Base-by-base conservation (phyloP, 768 basidiomycete genomes). In the Leccinum pellstonianum region DNA sequence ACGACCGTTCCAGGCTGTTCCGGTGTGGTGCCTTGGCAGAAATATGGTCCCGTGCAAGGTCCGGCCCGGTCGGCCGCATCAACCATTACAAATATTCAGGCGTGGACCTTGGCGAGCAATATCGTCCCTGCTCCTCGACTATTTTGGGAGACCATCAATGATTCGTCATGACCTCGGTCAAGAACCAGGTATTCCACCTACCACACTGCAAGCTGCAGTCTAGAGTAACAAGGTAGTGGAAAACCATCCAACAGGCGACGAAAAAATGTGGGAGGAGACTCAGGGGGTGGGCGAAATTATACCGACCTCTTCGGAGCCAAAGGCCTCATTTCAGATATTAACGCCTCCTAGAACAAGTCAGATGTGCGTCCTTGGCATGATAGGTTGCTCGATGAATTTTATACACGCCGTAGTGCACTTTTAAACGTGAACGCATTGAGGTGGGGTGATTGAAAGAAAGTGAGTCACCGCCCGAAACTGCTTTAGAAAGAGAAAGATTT, bases 101-200 rank as follows among this genome's bases (percentile, higher is more conserved):
- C 19, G 48, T 33, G 56, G 56, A 60, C 60, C 58, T 54, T 50
- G 49, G 53, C 5, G 50, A 52, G 49, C 47, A 46, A 58, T 43
- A 58, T 37, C 47, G 23, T 54, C 57, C n/a, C 66, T 57, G 54
- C 47, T 59, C 56, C 53, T 21, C 48, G 17, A n/a, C 51, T n/a
- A 3, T 43, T 31, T 23, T 9, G 17, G 17, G 21, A 53, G 14
- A 46, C 15, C 27, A 9, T 50, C 7, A 35, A 17, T 19, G 50
- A 27, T 9, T 38, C 48, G 48, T 25, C 23, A 37, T 23, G 54
- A 50, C 60, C 17, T 62, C 37, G 15, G 46, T 5, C 8, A 52
- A 15, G 41, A 12, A n/a, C 41, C 19, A 35, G 25, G 23, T 49
- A 49, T 17, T 2, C 38, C 17, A 43, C 43, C 2, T 19, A 21